Conservation (phyloP, 768 basidiomycete species). For the Boletus patriciae region DNA sequence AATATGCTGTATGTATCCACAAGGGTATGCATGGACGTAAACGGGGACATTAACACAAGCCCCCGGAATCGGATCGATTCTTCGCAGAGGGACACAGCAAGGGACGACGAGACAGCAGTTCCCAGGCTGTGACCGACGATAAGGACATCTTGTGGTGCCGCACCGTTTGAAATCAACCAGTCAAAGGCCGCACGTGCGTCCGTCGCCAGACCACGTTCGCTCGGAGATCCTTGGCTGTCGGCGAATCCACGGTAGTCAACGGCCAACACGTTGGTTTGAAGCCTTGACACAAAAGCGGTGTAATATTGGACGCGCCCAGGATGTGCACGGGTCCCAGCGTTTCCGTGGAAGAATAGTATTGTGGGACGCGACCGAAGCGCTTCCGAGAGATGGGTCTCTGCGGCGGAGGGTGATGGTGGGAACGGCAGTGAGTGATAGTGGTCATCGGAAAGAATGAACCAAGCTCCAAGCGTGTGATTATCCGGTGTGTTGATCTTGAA, state of each 20-base stretch:
- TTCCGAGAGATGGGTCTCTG: slow-evolving; percentile 44
- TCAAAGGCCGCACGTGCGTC: slow-evolving; percentile 83
- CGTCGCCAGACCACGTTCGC: slow-evolving; percentile 64
- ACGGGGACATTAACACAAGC: slow-evolving; percentile 54
- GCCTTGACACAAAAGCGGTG: slow-evolving; percentile 59
- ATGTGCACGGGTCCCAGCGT: slow-evolving; percentile 76
- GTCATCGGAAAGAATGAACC: slow-evolving; percentile 74
- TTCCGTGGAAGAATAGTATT: slow-evolving; percentile 92
- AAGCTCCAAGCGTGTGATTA: slow-evolving; percentile 78
- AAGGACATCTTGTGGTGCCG: slow-evolving; percentile 57
- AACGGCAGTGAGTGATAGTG: slow-evolving; percentile 54
- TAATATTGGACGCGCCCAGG: slow-evolving; percentile 68
- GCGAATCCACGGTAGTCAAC: slow-evolving; percentile 93
- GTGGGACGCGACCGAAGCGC: slow-evolving; percentile 66
- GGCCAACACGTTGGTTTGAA: slow-evolving; percentile 74
- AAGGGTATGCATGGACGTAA: slow-evolving; percentile 57
- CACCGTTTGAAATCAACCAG: slow-evolving; percentile 66
- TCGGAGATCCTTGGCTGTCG: slow-evolving; percentile 80
- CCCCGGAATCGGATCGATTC: slow-evolving; percentile 45
- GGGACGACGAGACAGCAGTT: slow-evolving; percentile 67
- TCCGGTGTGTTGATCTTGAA: slow-evolving; percentile 71
- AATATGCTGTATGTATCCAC: slow-evolving; percentile 68
- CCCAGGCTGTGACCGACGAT: slow-evolving; percentile 89
- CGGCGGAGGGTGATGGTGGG: slow-evolving; percentile 36
- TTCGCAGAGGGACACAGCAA: slow-evolving; percentile 48